Percentiles rank a stretch among this genome's conserved stretches.
These are phyloP conservation scores for Abrus pulchellus DNA, from an alignment of 306 rosid genomes.

Conservation along the genomic window DNA sequence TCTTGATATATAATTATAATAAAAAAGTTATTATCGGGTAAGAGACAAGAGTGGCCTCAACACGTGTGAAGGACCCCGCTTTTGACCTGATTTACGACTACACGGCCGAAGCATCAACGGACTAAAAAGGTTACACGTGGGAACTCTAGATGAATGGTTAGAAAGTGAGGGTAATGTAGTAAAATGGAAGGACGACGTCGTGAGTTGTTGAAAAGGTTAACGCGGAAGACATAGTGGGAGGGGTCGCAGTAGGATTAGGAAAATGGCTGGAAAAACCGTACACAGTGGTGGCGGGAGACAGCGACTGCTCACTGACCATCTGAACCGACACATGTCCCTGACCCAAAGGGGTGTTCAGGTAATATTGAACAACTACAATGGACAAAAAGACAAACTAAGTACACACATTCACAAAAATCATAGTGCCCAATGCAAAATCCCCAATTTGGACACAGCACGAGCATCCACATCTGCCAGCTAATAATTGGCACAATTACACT, in stretches of 20 bases:
- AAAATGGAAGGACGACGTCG: constrained; percentile 44
- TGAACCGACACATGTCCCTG: constrained; percentile 47
- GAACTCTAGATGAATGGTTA: background rate
- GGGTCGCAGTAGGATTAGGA: constrained; percentile 19
- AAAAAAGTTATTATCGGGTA: background rate
- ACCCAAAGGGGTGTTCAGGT: constrained; percentile 31
- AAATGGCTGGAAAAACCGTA: constrained; percentile 36
- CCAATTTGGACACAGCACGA: constrained; percentile 21
- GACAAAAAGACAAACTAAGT: constrained; percentile 39
- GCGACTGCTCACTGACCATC: constrained; percentile 49
- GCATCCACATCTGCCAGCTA: constrained; percentile 47
- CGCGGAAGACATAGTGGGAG: constrained; percentile 50
- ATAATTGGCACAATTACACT: constrained; percentile 27
- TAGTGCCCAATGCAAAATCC: constrained; percentile 10
- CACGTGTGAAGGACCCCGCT: constrained; percentile 37
- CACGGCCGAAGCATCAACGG: background rate
- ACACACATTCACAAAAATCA: constrained; percentile 22
- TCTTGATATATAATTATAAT: background rate
- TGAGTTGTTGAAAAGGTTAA: constrained; percentile 53
- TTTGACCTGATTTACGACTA: background rate
- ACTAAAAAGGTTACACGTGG: constrained; percentile 22
- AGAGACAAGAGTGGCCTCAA: background rate
- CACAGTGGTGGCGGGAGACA: constrained; percentile 46
- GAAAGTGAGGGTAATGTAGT: constrained; percentile 30
- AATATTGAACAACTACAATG: constrained; percentile 4